Evolutionary conservation across 352 stramenopile genomes (phyloP).

Genomic region (Achlya hypogyna): DNA sequence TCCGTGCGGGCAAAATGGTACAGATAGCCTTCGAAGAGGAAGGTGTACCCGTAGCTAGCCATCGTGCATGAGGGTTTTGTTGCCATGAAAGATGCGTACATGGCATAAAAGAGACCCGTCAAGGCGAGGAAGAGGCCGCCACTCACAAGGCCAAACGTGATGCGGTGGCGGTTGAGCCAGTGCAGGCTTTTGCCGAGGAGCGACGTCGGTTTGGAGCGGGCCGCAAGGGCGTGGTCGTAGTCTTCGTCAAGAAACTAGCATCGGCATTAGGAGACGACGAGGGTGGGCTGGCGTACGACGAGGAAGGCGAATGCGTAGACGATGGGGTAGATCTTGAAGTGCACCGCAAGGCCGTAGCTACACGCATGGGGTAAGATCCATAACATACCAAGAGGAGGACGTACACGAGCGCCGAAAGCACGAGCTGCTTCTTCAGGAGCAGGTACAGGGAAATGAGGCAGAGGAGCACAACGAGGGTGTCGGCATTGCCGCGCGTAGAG

Average conservation of each 20-base stretch:
- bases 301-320: conserved; percentile 91
- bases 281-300: conserved; percentile 64
- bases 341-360: conserved; percentile 92
- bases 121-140: conserved; percentile 80
- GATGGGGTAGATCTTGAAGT: conserved; percentile 99
- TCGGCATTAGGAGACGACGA: no score
- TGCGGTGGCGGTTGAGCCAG: conserved; percentile 54
- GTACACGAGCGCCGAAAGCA: conserved; percentile 59
- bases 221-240: conserved; percentile 29
- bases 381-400: conserved; percentile 5
- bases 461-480: conserved; percentile 91
- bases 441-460: conserved; percentile 88
- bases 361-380: not conserved
- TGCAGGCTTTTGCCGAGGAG: conserved; percentile 29
- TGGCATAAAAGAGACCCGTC: conserved; percentile 72
- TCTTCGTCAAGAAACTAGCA: conserved; percentile 63
- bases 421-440: conserved; percentile 70
- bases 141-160: conserved; percentile 86
- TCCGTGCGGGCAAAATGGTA: conserved; percentile 98
- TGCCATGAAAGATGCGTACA: conserved; percentile 38
- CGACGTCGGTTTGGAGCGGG: not conserved
- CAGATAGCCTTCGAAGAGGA: conserved; percentile 94
- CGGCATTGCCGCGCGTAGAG: conserved; percentile 96
- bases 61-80: not conserved
- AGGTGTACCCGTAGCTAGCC: conserved; percentile 82